phyloP scores from a whole-genome alignment of 2,329 filamentous ascomycete species.

The Aspergillus niger region DNA sequence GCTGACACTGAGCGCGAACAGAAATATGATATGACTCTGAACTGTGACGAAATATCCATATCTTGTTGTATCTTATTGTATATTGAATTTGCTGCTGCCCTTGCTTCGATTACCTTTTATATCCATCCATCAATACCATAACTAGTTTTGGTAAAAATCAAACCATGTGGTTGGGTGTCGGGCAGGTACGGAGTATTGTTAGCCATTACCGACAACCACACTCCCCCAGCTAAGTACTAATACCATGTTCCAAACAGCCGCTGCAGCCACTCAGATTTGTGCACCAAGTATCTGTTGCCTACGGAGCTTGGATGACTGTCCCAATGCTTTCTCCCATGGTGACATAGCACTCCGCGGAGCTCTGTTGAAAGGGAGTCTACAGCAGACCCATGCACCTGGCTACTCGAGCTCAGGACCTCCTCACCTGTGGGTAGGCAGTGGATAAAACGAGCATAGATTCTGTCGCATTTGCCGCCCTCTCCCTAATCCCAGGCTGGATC shows the following conservation, averaged over 20 bases:
- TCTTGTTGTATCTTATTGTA: background rate
- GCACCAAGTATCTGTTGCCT: constrained; percentile 3
- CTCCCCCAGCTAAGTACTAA: background rate
- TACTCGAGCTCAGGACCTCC: background rate
- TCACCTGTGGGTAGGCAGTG: background rate
- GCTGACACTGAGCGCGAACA: background rate
- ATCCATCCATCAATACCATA: too few relatives aligned
- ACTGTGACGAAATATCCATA: background rate
- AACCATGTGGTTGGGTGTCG: background rate
- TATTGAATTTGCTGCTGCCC: background rate
- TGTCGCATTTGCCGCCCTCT: background rate
- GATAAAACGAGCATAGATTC: background rate
- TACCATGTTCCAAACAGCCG: background rate
- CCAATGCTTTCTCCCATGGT: background rate
- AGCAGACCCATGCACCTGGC: background rate
- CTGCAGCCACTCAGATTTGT: constrained; percentile 6
- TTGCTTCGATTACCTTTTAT: background rate
- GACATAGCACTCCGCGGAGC: background rate
- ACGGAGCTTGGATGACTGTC: constrained; percentile 10
- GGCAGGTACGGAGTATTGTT: background rate
- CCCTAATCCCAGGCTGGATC: background rate
- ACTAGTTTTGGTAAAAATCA: background rate
- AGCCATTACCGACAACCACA: background rate
- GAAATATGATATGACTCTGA: background rate
- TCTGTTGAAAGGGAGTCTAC: background rate